Base-by-base conservation (phyloP, 306 rosid genomes). In the Rosa chinensis region DNA sequence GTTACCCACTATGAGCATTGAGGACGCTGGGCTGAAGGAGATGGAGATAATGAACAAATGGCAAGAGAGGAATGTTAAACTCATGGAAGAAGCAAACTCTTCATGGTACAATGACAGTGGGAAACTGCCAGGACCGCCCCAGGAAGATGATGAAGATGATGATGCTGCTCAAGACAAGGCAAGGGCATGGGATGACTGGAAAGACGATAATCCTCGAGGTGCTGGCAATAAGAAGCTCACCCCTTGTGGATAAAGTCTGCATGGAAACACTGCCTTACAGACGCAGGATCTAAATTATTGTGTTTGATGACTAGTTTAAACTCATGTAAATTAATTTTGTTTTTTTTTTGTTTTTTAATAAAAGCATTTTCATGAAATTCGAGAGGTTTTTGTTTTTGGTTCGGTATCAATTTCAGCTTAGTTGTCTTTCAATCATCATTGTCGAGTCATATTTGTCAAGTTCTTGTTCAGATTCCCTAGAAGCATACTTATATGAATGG, bases 1-100 rank as follows among this genome's bases (percentile, higher is more conserved):
- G 94, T 11, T 96, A 86, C 99, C 98, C 66, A 96, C 99, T 83
- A 96, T 91, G 99, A 96, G 99, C 88, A 96, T 96, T 52, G 99
- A 96, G 89, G 98, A 96, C 84, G 99, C 99, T 28, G 99, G 99
- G 79, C 78, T 96, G 80, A 91, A 21, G 73, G 99, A 96, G 88
- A 96, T 96, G 99, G 94, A 91, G 75, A 91, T 96, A 21, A 96
- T 91, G 99, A 96, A 93, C 68, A 85, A 88, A 58, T 96, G 98
- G 98, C 99, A 96, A 88, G 98, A 96, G 92, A 85, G 74, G 82
- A 90, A 86, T 82, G 88, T 67, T 44, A 91, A 78, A 76, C 80
- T 91, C 75, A 93, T 96, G 86, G 96, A 91, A 79, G 98, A 96
- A 85, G 94, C 94, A 68, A 93, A 79, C 85, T 89, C 97, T 16